phyloP scores from a whole-genome alignment of 1,284 basidiomycete genomes.

The Pseudozyma hubeiensis region DNA sequence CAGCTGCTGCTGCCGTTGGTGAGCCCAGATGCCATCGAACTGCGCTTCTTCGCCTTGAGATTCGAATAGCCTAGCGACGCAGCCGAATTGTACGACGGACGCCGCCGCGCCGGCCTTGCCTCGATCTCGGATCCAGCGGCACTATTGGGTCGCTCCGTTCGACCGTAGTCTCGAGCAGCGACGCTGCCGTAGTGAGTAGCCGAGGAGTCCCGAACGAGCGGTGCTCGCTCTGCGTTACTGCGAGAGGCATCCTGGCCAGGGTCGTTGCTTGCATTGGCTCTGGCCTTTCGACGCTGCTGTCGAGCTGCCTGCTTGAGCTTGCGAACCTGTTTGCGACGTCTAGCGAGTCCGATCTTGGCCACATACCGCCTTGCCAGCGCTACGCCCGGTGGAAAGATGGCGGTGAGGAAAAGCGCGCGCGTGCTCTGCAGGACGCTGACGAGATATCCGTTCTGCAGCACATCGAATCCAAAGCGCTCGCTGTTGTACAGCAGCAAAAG shows the following conservation, averaged over 20 bases:
- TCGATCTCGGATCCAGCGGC: slow-evolving; percentile 6
- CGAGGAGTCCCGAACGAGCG: slow-evolving; percentile 17
- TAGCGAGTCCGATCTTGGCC: slow-evolving; percentile 36
- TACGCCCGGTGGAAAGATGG: slow-evolving; percentile 57
- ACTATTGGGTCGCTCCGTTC: background rate
- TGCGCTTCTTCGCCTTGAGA: slow-evolving; percentile 25
- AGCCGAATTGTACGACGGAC: slow-evolving; percentile 42
- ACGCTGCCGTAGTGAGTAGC: slow-evolving; percentile 27
- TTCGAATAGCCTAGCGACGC: slow-evolving; percentile 33
- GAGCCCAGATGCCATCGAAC: slow-evolving; percentile 24
- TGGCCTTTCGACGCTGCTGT: slow-evolving; percentile 17
- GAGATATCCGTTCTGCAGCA: slow-evolving; percentile 62
- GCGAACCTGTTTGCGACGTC: slow-evolving; percentile 24
- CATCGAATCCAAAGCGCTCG: slow-evolving; percentile 56
- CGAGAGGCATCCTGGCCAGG: background rate
- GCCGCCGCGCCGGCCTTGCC: slow-evolving; percentile 23
- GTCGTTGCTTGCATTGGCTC: background rate
- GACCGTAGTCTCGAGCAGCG: slow-evolving; percentile 28
- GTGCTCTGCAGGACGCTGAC: slow-evolving; percentile 57
- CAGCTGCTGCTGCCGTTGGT: slow-evolving; percentile 36
- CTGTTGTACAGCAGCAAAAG: slow-evolving; percentile 62
- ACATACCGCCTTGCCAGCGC: slow-evolving; percentile 46
- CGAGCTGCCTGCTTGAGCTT: slow-evolving; percentile 33
- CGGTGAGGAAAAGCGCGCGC: slow-evolving; percentile 54
- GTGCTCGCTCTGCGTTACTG: slow-evolving; percentile 18